A percentile compares a stretch with the other conserved stretches of the same genome.
These are phyloP conservation scores for Epichloe gansuensis DNA, from an alignment of 2,329 filamentous ascomycete genomes.

Conservation along the genomic window DNA sequence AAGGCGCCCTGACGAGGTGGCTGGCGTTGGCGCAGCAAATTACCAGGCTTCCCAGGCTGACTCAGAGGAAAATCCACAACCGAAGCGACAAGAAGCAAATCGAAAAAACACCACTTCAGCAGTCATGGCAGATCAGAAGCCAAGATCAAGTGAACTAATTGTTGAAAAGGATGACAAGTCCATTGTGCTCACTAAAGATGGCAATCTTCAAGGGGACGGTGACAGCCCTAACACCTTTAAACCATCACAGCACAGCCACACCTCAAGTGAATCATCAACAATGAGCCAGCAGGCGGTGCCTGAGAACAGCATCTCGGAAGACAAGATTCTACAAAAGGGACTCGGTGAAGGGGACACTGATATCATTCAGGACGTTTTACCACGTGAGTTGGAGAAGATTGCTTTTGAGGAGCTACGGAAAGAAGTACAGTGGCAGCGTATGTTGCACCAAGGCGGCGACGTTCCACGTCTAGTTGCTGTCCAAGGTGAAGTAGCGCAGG, in stretches of 20 bases:
- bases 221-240: not conserved
- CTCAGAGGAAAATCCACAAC: constrained; percentile 5
- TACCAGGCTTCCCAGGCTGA: constrained; percentile 3
- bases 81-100: constrained; percentile 10
- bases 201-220: not conserved
- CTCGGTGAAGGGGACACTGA: constrained; percentile 74
- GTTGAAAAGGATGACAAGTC: not conserved
- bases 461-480: constrained; percentile 86
- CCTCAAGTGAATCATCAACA: not conserved
- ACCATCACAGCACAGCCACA: constrained; percentile 1
- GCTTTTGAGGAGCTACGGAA: constrained; percentile 58
- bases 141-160: not conserved
- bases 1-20: constrained; percentile 11
- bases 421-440: constrained; percentile 79
- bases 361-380: constrained; percentile 58
- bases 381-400: constrained; percentile 37
- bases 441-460: constrained; percentile 84
- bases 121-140: not conserved
- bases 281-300: not conserved
- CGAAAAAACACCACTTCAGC: not conserved
- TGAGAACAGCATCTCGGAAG: not conserved
- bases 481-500: constrained; percentile 56
- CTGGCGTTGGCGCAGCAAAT: not conserved
- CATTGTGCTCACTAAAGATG: not conserved
- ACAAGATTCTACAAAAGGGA: constrained; percentile 26